Evolutionary conservation across 192 early-diverging fungal genomes (phyloP).

Genomic region (Paraglomus brasilianum): DNA sequence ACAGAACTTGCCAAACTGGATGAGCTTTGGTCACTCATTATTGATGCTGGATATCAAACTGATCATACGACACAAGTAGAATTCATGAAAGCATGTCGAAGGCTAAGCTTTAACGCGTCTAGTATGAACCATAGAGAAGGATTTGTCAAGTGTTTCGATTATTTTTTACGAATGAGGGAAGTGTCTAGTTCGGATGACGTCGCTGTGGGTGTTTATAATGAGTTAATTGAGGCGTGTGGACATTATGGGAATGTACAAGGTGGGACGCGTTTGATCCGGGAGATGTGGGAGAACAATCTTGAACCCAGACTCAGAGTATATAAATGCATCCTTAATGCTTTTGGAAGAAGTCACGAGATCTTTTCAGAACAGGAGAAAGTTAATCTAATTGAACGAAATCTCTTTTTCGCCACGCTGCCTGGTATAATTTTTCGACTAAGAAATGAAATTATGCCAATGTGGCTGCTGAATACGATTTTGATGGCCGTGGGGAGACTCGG

Average conservation of each 20-base stretch:
- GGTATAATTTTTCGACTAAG: conserved; percentile 6
- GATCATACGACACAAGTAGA: conserved; percentile 2
- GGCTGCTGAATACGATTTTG: conserved; percentile 18
- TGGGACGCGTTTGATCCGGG: conserved; percentile 1
- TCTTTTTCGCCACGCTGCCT: not conserved
- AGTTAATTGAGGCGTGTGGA: not conserved
- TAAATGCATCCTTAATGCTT: conserved; percentile 6
- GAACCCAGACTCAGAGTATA: conserved; percentile 13
- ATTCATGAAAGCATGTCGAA: conserved; percentile 15
- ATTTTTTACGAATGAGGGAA: conserved; percentile 8
- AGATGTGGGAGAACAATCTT: conserved; percentile 21
- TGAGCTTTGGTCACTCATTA: conserved; percentile 6
- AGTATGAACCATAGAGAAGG: not conserved
- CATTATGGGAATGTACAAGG: not conserved
- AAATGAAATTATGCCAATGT: conserved; percentile 8
- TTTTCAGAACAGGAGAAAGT: not conserved
- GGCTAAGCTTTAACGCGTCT: not conserved
- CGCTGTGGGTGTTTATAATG: conserved; percentile 7
- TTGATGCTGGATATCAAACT: not conserved
- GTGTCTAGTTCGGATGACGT: conserved; percentile 1
- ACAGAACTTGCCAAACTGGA: conserved; percentile 3
- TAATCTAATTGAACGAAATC: not conserved
- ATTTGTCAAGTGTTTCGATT: conserved; percentile 26
- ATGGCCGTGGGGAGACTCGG: conserved; percentile 7
- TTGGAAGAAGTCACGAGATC: not conserved